Conservation (phyloP, 192 early-diverging fungal species). For the Dissophora ornata region DNA sequence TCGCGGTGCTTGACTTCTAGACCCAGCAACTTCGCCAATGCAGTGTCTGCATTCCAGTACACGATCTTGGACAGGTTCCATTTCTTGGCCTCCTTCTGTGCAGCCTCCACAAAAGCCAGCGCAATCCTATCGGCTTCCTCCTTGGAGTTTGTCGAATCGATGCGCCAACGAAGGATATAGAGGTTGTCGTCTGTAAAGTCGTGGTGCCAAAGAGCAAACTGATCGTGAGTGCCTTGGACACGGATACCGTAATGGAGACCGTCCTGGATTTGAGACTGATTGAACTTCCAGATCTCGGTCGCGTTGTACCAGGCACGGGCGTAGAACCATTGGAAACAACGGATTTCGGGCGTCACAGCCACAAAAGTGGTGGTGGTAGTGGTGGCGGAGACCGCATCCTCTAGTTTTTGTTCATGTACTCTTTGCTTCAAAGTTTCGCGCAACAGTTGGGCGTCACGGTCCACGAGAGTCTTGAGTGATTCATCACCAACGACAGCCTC, state of each 20-base stretch:
- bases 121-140: slow-evolving; percentile 4
- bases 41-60: slow-evolving; percentile 26
- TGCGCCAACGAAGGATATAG: slow-evolving; percentile 44
- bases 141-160: slow-evolving; percentile 1
- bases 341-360: slow-evolving; percentile 27
- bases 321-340: slow-evolving; percentile 31
- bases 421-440: slow-evolving; percentile 3
- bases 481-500: slow-evolving; percentile 6
- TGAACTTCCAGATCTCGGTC: not conserved
- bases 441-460: slow-evolving; percentile 20
- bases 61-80: slow-evolving; percentile 37
- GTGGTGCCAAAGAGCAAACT: slow-evolving; percentile 46
- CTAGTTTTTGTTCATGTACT: not conserved
- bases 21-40: slow-evolving; percentile 23
- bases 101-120: slow-evolving; percentile 21
- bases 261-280: slow-evolving; percentile 2
- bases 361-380: slow-evolving; percentile 15
- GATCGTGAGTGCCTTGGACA: slow-evolving; percentile 7
- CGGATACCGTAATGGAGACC: slow-evolving; percentile 24
- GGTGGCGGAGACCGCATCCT: too few species aligned
- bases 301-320: slow-evolving; percentile 40
- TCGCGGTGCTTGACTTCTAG: slow-evolving; percentile 12
- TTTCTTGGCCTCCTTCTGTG: slow-evolving; percentile 34
- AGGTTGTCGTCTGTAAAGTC: slow-evolving; percentile 47
- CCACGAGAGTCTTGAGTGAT: not conserved